Base-by-base conservation (phyloP, 345 rosid genomes). In the Salix exigua region DNA sequence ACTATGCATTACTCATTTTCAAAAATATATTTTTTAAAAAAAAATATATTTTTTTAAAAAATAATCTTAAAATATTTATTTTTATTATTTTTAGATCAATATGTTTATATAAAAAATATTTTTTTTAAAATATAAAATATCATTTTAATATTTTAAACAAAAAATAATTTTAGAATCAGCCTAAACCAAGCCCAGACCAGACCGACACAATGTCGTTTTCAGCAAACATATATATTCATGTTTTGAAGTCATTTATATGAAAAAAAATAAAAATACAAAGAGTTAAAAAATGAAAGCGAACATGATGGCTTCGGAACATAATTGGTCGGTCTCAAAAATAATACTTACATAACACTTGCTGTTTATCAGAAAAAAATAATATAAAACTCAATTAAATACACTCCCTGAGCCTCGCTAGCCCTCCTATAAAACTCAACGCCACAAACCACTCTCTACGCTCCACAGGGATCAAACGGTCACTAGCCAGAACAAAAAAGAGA, bases 321-420 rank as follows among this genome's bases (percentile, higher is more conserved):
- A 76, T 74, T 78, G 83, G 87, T 79, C 87, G 86, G 86, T 67
- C 79, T 69, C 51, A 66, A 51, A 38, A 77, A 66, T 37, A 62
- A 46, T 44, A 62, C 21, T 38, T 73, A 73, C 74, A n/a, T n/a
- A n/a, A n/a, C n/a, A 35, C 31, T 68, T 0, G 10, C 4, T n/a
- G n/a, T 10, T 55, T 55, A n/a, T 6, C 13, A 55, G 62, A n/a
- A 10, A 51, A n/a, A 55, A 55, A 21, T 19, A 53, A 7, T 9
- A 19, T 21, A 53, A 53, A 55, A 8, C 71, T 76, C 73, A 82
- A 74, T 75, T 70, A 71, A 70, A 66, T 62, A 58, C 66, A 30
- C 66, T 26, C 11, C 31, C 26, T n/a, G 6, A 75, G 66, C 64
- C 81, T 58, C 81, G 78, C 71, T 14, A 33, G 17, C 66, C 25